These are phyloP conservation scores for Boletellus ananiceps DNA, from an alignment of 768 basidiomycete species.

Conservation along the genomic window DNA sequence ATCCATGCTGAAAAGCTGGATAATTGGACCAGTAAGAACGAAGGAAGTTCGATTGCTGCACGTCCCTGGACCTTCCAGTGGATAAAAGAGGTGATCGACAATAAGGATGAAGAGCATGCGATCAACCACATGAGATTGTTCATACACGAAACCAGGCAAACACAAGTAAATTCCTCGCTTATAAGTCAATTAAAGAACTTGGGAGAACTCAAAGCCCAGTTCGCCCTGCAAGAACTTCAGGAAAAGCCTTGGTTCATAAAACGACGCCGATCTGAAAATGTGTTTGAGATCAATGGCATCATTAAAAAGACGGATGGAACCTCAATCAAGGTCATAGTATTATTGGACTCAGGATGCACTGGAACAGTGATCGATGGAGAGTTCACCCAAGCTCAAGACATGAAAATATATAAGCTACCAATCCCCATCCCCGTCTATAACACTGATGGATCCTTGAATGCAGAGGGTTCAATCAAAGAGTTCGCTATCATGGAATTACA, in stretches of 20 bases:
- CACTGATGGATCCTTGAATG: constrained; percentile 10
- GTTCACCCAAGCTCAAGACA: not conserved
- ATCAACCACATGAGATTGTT: not conserved
- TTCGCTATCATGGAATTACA: not conserved
- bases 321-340: not conserved
- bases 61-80: too few species aligned
- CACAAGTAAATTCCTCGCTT: too few species aligned
- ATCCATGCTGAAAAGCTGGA: too few species aligned
- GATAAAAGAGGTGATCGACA: too few species aligned
- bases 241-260: not conserved
- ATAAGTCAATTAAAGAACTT: not conserved
- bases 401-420: not conserved
- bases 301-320: too few species aligned
- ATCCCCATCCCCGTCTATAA: constrained; percentile 13
- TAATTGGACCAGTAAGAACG: too few species aligned
- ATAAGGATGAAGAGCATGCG: too few species aligned
- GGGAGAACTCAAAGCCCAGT: not conserved
- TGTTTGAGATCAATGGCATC: too few species aligned
- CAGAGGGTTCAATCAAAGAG: constrained; percentile 2
- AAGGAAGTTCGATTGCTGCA: too few species aligned
- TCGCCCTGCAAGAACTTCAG: not conserved
- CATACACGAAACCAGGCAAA: not conserved
- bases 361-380: not conserved
- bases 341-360: not conserved
- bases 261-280: not conserved